Conservation (phyloP, 306 rosid species). For the Pterocarpus santalinus region DNA sequence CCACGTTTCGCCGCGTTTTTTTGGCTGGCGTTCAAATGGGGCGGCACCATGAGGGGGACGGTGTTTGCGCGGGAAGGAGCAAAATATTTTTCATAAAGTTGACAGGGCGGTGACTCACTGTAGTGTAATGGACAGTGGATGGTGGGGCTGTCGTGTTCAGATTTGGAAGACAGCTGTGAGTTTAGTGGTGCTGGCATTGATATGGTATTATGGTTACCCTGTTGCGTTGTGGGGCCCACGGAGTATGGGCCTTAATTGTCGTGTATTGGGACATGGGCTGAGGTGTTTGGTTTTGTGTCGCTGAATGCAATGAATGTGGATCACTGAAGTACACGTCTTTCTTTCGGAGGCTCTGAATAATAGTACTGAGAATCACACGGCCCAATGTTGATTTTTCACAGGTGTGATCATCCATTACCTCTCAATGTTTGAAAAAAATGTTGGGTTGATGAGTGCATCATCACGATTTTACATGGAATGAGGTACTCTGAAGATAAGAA, state of each 20-base stretch:
- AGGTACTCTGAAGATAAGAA: no score
- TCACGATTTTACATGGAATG: no score
- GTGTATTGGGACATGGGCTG: slow-evolving; percentile 34
- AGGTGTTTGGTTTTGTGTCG: neutral
- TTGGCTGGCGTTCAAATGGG: slow-evolving; percentile 44
- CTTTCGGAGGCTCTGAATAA: neutral
- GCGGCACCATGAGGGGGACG: slow-evolving; percentile 54
- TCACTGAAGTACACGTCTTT: neutral
- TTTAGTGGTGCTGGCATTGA: neutral
- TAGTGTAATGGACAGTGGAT: slow-evolving; percentile 1
- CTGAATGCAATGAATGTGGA: neutral
- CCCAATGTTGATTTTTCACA: slow-evolving; percentile 31
- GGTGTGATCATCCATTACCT: neutral
- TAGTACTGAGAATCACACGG: neutral
- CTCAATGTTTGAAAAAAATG: no score
- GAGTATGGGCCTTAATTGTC: slow-evolving; percentile 48
- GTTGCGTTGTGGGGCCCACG: neutral
- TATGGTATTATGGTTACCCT: neutral
- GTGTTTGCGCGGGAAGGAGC: slow-evolving; percentile 70
- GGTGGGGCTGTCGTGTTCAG: neutral
- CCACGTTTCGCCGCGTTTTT: slow-evolving; percentile 47
- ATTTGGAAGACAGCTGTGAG: neutral
- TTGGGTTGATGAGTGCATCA: no score
- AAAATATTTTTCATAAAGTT: slow-evolving; percentile 2
- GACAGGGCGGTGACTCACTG: slow-evolving; percentile 39